Percentiles rank a stretch among this genome's conserved stretches.
Conservation (phyloP, 208 protist species). For the Lotmaria passim region DNA sequence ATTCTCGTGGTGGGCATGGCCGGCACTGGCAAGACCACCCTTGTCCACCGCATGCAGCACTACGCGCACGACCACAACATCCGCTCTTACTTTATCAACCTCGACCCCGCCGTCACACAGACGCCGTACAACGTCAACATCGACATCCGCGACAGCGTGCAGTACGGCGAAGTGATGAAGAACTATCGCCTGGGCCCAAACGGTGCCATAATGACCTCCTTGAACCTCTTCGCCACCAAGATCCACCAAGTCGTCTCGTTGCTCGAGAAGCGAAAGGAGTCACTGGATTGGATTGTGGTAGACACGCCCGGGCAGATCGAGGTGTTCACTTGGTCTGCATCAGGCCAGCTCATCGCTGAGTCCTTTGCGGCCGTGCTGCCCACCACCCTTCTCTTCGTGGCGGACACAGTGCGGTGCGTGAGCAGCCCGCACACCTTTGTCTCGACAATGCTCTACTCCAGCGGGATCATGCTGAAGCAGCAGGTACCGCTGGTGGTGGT, state of each 20-base stretch:
- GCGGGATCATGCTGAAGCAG: slow-evolving; percentile 98
- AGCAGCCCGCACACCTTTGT: slow-evolving; percentile 97
- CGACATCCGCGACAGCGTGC: slow-evolving; percentile 99
- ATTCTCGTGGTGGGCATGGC: slow-evolving; percentile 99
- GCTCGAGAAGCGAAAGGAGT: slow-evolving; percentile 76
- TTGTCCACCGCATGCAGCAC: slow-evolving; percentile 97
- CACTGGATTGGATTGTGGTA: slow-evolving; percentile 95
- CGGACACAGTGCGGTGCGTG: slow-evolving; percentile 95
- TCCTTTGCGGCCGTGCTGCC: slow-evolving; percentile 93
- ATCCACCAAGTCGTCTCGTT: slow-evolving; percentile 97
- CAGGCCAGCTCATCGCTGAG: slow-evolving; percentile 97
- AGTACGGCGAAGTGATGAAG: slow-evolving; percentile 99
- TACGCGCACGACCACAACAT: slow-evolving; percentile 84
- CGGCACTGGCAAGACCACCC: slow-evolving; percentile 98
- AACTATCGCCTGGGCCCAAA: slow-evolving; percentile 98
- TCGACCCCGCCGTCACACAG: slow-evolving; percentile 97
- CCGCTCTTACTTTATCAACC: slow-evolving; percentile 96
- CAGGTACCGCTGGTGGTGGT: slow-evolving; percentile 97
- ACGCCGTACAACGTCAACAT: slow-evolving; percentile 97
- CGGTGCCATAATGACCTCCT: slow-evolving; percentile 98
- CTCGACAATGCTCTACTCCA: slow-evolving; percentile 99
- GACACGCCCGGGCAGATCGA: slow-evolving; percentile 99
- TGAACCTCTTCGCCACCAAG: slow-evolving; percentile 99
- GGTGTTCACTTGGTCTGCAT: slow-evolving; percentile 99
- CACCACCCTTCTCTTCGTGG: slow-evolving; percentile 97